Base-by-base conservation (phyloP, 805 yeast genomes). In the Candida qinlingensis region DNA sequence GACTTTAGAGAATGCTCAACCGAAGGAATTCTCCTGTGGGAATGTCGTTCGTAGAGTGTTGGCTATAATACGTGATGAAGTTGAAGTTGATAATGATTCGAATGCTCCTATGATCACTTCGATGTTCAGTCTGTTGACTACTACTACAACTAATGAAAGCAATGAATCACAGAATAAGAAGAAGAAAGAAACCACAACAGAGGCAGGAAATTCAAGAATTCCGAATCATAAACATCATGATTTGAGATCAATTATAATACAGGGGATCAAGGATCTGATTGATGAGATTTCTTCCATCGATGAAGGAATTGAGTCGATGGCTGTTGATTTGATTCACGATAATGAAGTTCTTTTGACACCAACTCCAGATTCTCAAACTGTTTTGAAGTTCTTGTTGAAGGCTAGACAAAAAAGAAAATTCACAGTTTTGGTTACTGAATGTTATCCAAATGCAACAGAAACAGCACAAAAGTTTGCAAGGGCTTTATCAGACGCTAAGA, bases 291-390 rank as follows among this genome's bases (percentile, higher is more conserved):
- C 85, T 27, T 86, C 86, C 58, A 86, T 87, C 41, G 91, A 89
- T 61, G 98, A 92, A 58, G 92, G 92, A 49, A 83, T 94, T 38
- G 96, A 90, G 66, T 79, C 83, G 50, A 87, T 90, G 83, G 85
- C 96, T 13, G 85, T 85, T 36, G 99, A 94, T 62, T 75, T 94
- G 71, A 89, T 94, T 62, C 98, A 92, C 67, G 97, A 94, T 60
- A 86, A 90, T 62, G 94, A 87, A 65, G 77, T 87, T 26, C 67
- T 87, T 40, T 71, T 89, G 46, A 88, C 97, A 0, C 97, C 98
- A n/a, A 90, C 98, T 0, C 97, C 98, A 6, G 88, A 83, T 39
- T 88, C 97, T 0, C 80, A 81, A 52, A 92, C 98, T 0, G 96
- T 94, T 9, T 70, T 89, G 48, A 89, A 89, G 58, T 94, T 94